Evolutionary conservation across 1,284 basidiomycete species (phyloP).

Genomic region (Leccinum fallax): DNA sequence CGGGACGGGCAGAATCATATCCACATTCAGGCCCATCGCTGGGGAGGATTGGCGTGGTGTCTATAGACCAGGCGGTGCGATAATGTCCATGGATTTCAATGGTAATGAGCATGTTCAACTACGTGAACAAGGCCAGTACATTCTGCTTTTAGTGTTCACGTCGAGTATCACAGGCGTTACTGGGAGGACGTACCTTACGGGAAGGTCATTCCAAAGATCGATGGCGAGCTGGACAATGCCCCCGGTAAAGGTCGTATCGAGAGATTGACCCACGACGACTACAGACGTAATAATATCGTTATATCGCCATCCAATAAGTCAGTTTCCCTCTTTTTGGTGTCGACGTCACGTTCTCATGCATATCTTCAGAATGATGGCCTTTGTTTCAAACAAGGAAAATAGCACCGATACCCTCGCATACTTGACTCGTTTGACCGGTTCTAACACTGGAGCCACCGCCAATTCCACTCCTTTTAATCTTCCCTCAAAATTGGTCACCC

Average conservation of each 20-base stretch:
- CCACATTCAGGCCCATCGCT: slow-evolving; percentile 27
- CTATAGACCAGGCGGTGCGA: slow-evolving; percentile 37
- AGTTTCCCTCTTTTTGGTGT: neutral
- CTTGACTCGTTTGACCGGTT: slow-evolving; percentile 31
- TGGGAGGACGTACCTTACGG: slow-evolving; percentile 38
- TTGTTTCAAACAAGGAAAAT: slow-evolving; percentile 41
- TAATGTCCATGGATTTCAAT: slow-evolving; percentile 42
- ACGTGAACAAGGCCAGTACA: slow-evolving; percentile 3
- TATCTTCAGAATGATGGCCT: slow-evolving; percentile 34
- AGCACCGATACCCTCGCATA: slow-evolving; percentile 38
- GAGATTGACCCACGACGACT: slow-evolving; percentile 40
- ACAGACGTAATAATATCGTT: slow-evolving; percentile 29
- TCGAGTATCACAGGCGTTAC: slow-evolving; percentile 37
- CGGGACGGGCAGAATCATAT: slow-evolving; percentile 38
- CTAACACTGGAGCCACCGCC: slow-evolving; percentile 29
- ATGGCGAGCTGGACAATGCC: slow-evolving; percentile 38
- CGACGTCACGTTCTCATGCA: slow-evolving; percentile 4
- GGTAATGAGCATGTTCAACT: slow-evolving; percentile 43
- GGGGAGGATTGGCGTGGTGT: slow-evolving; percentile 42
- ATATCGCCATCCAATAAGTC: slow-evolving; percentile 40
- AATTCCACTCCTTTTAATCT: slow-evolving; percentile 32
- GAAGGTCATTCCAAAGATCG: slow-evolving; percentile 31
- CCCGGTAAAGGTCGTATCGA: slow-evolving; percentile 42
- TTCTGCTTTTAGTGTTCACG: neutral
- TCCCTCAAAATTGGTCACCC: slow-evolving; percentile 35